Conservation (phyloP, 1,139 yeast species). For the Debaryomyces coudertii region DNA sequence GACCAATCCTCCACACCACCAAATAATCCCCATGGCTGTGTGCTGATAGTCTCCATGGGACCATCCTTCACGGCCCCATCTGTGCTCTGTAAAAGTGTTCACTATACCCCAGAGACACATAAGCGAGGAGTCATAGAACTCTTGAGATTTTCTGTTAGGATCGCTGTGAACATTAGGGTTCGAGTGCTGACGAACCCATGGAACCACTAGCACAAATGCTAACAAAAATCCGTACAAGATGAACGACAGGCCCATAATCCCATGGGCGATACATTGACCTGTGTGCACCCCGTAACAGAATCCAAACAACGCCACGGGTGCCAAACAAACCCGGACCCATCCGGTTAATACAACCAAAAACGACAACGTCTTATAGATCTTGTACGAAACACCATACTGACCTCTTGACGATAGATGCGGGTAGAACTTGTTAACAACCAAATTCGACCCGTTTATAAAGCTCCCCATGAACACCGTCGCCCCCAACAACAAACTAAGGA, state of each 20-base stretch:
- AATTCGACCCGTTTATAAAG: slow-evolving; percentile 54
- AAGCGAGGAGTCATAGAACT: slow-evolving; percentile 76
- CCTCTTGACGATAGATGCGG: slow-evolving; percentile 32
- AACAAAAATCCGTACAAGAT: slow-evolving; percentile 76
- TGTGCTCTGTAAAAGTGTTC: slow-evolving; percentile 92
- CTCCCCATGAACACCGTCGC: slow-evolving; percentile 56
- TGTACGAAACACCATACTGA: slow-evolving; percentile 19
- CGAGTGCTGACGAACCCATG: slow-evolving; percentile 57
- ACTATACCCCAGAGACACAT: slow-evolving; percentile 91
- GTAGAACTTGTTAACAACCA: slow-evolving; percentile 42
- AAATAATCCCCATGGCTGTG: slow-evolving; percentile 91
- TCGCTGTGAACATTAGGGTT: slow-evolving; percentile 26
- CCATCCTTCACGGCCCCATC: slow-evolving; percentile 92
- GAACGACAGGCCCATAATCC: slow-evolving; percentile 93
- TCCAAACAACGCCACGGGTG: slow-evolving; percentile 83
- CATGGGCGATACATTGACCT: slow-evolving; percentile 96
- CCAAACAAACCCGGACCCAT: slow-evolving; percentile 73
- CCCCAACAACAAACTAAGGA: slow-evolving; percentile 51
- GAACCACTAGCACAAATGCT: slow-evolving; percentile 65
- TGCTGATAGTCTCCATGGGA: slow-evolving; percentile 90
- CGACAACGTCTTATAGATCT: slow-evolving; percentile 51
- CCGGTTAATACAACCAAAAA: slow-evolving; percentile 55
- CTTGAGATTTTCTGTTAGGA: slow-evolving; percentile 64
- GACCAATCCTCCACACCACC: slow-evolving; percentile 93
- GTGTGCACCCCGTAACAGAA: slow-evolving; percentile 71